These are phyloP conservation scores for Annona cherimola DNA, from an alignment of 164 flowering plant genomes.

Conservation along the genomic window DNA sequence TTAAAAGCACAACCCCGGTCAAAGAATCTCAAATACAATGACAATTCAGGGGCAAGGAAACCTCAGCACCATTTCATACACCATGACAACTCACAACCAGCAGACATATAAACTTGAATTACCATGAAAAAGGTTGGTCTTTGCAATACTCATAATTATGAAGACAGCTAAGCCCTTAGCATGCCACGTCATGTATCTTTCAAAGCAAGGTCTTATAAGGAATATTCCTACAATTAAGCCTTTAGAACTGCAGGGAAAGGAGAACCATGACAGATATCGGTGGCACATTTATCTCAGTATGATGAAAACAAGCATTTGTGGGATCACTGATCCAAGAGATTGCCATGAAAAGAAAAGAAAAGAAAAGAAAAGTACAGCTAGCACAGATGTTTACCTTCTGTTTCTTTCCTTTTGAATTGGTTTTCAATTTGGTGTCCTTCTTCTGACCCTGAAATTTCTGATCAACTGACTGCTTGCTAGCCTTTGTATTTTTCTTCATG, in stretches of 20 bases:
- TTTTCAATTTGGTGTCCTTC: constrained; percentile 35
- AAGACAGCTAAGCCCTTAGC: too few species aligned
- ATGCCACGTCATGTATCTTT: too few species aligned
- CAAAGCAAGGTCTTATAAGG: too few species aligned
- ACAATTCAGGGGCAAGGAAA: too few species aligned
- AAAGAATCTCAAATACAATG: not conserved
- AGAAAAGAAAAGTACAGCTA: not conserved
- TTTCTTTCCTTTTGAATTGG: constrained; percentile 53
- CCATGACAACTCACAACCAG: not conserved
- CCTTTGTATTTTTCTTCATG: constrained; percentile 22
- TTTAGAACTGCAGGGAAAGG: too few species aligned
- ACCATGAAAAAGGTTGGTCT: not conserved
- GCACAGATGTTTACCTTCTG: constrained; percentile 42
- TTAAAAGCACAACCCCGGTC: not conserved
- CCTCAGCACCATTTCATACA: too few species aligned
- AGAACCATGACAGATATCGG: too few species aligned
- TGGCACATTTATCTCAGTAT: too few species aligned
- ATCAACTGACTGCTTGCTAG: constrained; percentile 23
- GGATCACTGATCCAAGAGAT: not conserved
- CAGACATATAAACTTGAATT: not conserved
- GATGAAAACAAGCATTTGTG: not conserved
- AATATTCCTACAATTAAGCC: too few species aligned
- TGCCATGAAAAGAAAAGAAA: not conserved
- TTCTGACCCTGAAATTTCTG: constrained; percentile 32
- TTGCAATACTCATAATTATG: not conserved